Base-by-base conservation (phyloP, 2,329 filamentous ascomycete species). In the Ceratocystiopsis minuta region DNA sequence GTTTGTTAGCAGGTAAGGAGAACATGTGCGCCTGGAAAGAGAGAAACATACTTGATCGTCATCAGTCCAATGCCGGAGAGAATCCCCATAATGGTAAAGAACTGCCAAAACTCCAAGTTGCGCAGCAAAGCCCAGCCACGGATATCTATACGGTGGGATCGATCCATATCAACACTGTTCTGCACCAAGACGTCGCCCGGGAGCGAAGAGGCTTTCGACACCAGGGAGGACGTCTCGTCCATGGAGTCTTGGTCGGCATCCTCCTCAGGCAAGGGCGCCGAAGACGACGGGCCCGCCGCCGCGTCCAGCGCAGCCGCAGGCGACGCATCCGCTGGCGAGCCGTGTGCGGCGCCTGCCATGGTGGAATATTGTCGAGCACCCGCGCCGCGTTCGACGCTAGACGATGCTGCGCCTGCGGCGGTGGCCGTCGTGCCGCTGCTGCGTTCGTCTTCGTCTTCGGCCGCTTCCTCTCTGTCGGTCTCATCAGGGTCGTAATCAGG, bases 31-130 rank as follows among this genome's bases (percentile, higher is more conserved):
- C 33, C 39, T 10, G n/a, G 6, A 15, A 20, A 38, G 17, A 42
- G 24, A 37, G 12, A 31, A 18, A 15, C 80, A 60, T 68, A 93
- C 86, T 98, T 98, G 62, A 98, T 98, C 0, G 88, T 96, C 90
- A 98, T 98, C 49, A 98, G 64, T 12, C 90, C 90, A 52, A 95
- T 81, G 41, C 90, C 90, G 6, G 86, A 85, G 47, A 96, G 66
- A n/a, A 95, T 72, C 34, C 79, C 86, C 71, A 98, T 83, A 50
- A 94, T 76, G 44, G 72, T 60, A 58, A 92, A 96, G 24, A 93
- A 63, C 54, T 92, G 81, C 86, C 87, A 96, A 59, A 96, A 98
- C 49, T 92, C 80, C 38, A 77, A 53, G 46, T 71, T 75, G 41
- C 65, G 66, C 31, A 94, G 62, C 55, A 98, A 68, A 15, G 71